Evolutionary conservation across 768 basidiomycete genomes (phyloP).

Genomic region (Mycena capillaripes): DNA sequence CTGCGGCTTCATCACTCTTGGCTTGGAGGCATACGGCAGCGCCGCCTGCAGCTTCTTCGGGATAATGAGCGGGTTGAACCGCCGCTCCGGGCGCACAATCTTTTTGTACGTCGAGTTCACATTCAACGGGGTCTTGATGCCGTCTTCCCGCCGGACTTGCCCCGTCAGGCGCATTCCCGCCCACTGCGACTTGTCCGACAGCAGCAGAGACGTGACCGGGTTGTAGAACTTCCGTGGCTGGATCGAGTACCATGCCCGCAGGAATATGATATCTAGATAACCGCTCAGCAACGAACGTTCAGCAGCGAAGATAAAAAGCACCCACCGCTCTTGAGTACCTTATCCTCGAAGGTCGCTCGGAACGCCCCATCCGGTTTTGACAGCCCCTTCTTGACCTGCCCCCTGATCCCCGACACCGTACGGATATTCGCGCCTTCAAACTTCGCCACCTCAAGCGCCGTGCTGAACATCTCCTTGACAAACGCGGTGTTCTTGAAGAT

Average conservation of each 20-base stretch:
- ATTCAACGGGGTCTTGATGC: slow-evolving; percentile 82
- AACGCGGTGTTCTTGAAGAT: slow-evolving; percentile 99
- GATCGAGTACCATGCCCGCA: slow-evolving; percentile 97
- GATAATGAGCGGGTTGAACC: slow-evolving; percentile 92
- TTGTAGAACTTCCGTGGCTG: slow-evolving; percentile 97
- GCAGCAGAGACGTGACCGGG: slow-evolving; percentile 91
- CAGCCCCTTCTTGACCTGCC: slow-evolving; percentile 96
- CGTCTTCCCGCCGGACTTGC: slow-evolving; percentile 89
- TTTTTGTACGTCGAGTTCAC: slow-evolving; percentile 92
- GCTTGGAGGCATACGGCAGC: slow-evolving; percentile 94
- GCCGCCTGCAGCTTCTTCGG: slow-evolving; percentile 92
- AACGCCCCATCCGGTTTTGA: slow-evolving; percentile 96
- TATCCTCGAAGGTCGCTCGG: slow-evolving; percentile 98
- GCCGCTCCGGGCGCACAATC: slow-evolving; percentile 82
- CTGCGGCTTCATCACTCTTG: slow-evolving; percentile 85
- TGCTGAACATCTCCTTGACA: slow-evolving; percentile 96
- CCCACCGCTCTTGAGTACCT: slow-evolving; percentile 94
- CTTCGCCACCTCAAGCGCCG: slow-evolving; percentile 95
- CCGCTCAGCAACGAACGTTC: slow-evolving; percentile 6
- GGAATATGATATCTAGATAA: slow-evolving; percentile 89
- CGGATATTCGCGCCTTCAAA: slow-evolving; percentile 98
- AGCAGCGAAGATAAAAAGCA: slow-evolving; percentile 34
- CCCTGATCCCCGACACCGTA: slow-evolving; percentile 95
- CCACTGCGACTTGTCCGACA: slow-evolving; percentile 89
- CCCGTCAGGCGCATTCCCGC: slow-evolving; percentile 96